Percentiles rank a stretch among this genome's conserved stretches.
Conservation (phyloP, 1,284 basidiomycete genomes). For the Marasmius tenuissimus region DNA sequence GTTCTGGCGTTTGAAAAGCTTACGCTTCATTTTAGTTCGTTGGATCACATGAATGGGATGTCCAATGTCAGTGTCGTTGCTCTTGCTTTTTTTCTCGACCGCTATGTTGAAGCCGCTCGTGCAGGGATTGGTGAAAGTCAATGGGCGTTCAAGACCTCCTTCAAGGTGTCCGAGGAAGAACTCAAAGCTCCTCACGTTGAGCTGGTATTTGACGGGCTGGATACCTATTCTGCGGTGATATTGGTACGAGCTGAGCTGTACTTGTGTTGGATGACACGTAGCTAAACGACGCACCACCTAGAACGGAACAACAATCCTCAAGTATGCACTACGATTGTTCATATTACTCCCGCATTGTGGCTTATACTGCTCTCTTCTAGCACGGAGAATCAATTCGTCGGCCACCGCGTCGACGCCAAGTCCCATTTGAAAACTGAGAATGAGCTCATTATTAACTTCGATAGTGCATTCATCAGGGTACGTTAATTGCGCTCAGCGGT, state of each 20-base stretch:
- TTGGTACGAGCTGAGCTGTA: conserved; percentile 48
- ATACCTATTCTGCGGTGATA: conserved; percentile 76
- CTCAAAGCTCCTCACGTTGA: conserved; percentile 55
- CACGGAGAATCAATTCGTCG: conserved; percentile 78
- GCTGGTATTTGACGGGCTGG: conserved; percentile 84
- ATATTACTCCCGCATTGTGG: neutral
- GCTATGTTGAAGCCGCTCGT: conserved; percentile 1
- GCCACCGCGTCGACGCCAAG: conserved; percentile 64
- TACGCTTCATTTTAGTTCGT: conserved; percentile 48
- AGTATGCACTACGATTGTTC: conserved; percentile 37
- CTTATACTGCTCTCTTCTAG: conserved; percentile 28
- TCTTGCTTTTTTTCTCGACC: neutral
- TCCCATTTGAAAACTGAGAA: conserved; percentile 54
- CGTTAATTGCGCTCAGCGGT: conserved; percentile 1
- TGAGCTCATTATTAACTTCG: conserved; percentile 69
- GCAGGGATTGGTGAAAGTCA: conserved; percentile 84
- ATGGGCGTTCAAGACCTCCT: conserved; percentile 81
- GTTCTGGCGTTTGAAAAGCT: conserved; percentile 2
- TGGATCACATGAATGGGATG: conserved; percentile 82
- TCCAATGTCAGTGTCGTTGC: conserved; percentile 60
- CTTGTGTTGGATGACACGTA: neutral
- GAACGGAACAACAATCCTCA: conserved; percentile 69
- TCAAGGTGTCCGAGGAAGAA: conserved; percentile 53
- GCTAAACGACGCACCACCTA: conserved; percentile 28
- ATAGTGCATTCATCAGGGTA: conserved; percentile 75